A percentile compares a stretch with the other conserved stretches of the same genome.
These are phyloP conservation scores for Rhizomucor pusillus DNA, from an alignment of 371 early-diverging fungal species.

Conservation along the genomic window DNA sequence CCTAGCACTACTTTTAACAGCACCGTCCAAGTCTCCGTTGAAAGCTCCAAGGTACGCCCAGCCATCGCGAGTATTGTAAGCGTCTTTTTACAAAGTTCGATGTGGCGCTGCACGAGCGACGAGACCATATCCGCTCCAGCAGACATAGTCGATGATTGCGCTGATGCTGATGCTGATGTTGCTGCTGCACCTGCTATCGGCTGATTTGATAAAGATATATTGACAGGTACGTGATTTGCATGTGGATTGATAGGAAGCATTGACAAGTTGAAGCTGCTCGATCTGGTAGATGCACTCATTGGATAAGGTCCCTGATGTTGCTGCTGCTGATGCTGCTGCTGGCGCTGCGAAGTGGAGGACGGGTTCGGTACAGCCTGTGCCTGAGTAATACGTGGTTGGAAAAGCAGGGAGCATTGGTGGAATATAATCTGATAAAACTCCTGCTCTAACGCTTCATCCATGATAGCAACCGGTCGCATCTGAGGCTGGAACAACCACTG, in stretches of 20 bases:
- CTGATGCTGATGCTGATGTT: conserved; percentile 3
- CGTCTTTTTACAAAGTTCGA: conserved; percentile 74
- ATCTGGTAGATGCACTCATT: conserved; percentile 3
- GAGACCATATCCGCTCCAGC: conserved; percentile 29
- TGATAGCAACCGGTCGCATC: conserved; percentile 58
- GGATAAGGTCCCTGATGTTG: not conserved
- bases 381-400: conserved; percentile 54
- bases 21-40: conserved; percentile 74
- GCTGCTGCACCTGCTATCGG: conserved; percentile 8
- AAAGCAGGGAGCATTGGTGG: conserved; percentile 73
- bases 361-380: conserved; percentile 5
- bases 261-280: conserved; percentile 20
- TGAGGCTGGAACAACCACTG: conserved; percentile 76
- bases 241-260: conserved; percentile 27
- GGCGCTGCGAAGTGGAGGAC: not conserved
- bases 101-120: conserved; percentile 53
- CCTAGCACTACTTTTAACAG: conserved; percentile 75
- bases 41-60: conserved; percentile 62
- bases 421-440: conserved; percentile 63
- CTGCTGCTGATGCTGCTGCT: conserved; percentile 1
- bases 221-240: conserved; percentile 18
- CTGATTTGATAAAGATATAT: conserved; percentile 1
- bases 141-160: conserved; percentile 2
- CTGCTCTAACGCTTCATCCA: conserved; percentile 39
- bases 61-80: conserved; percentile 64